Evolutionary conservation across 352 stramenopile genomes (phyloP), one percentile per base, ranked within the genome.

Genomic region (Phytopythium oedochilum): DNA sequence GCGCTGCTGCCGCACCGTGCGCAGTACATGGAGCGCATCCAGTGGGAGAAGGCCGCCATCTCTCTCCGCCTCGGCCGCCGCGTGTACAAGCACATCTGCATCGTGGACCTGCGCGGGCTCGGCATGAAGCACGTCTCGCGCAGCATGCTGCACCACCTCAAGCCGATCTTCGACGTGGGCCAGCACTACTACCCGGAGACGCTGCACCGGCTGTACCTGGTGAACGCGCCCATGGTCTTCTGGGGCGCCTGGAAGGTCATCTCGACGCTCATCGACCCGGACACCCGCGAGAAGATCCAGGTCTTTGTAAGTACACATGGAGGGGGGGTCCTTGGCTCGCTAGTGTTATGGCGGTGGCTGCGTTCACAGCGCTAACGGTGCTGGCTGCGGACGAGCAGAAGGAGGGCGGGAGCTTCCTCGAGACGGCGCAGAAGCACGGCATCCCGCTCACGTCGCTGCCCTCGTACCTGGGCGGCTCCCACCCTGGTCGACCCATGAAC

Each of bases 211-310:
- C 64, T 94, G 39, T 94, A 90, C 61, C 42, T 94, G 32, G 71
- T 92, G 50, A 92, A 94, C 54, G 81, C 81, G 4, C 84, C 84
- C 20, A 85, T 89, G 58, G 69, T 94, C 53, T 94, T 94, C 55
- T 85, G 85, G 42, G 77, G 75, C n/a, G 78, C 75, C 42, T 94
- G 81, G 82, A 90, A 89, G 65, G 63, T 92, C 52, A 86, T 94
- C 53, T 71, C 73, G 28, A 53, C 63, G 1, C 66, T 92, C 43
- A 83, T 94, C 22, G 73, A 92, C 51, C 64, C 80, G 0, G 80
- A 88, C 47, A 89, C 82, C n/a, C 72, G 74, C 29, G 75, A 91
- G 52, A 94, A 94, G 68, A 91, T 92, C 53, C 69, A 90, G 63
- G 81, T 94, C 23, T 84, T 90, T 56, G 75, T 82, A 76, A 45